Conservation (phyloP, 1,284 basidiomycete species). For the Tilletia indica region DNA sequence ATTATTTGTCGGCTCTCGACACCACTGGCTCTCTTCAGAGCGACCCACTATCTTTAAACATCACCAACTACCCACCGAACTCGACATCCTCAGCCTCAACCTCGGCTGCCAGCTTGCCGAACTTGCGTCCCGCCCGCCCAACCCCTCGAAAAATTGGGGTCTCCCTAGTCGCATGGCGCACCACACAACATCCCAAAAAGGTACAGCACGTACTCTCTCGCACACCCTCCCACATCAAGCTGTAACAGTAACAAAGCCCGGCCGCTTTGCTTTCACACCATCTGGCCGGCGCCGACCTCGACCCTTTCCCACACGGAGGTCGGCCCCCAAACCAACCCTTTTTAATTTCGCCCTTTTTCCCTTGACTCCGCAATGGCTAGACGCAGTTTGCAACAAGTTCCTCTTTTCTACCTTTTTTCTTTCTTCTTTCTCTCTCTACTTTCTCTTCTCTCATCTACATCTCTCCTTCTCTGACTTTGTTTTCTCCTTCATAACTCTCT, state of each 20-base stretch:
- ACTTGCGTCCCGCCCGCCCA: too few species aligned
- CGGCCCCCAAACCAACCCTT: not conserved
- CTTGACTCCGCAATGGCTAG: conserved; percentile 8
- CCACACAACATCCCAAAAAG: not conserved
- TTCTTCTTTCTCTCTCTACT: not conserved
- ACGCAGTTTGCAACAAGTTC: not conserved
- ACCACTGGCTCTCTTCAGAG: too few species aligned
- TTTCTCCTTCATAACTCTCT: not conserved
- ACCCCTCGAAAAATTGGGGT: not conserved
- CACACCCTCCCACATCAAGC: not conserved
- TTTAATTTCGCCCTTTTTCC: not conserved
- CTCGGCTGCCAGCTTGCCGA: not conserved
- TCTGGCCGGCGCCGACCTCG: too few species aligned
- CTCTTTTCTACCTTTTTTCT: too few species aligned
- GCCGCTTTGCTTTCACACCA: conserved; percentile 11
- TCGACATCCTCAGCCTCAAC: too few species aligned
- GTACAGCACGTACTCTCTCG: too few species aligned
- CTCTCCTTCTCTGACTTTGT: not conserved
- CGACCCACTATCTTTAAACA: too few species aligned
- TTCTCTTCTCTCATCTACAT: not conserved
- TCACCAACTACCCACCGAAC: too few species aligned
- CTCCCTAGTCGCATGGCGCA: not conserved
- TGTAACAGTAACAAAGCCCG: conserved; percentile 15
- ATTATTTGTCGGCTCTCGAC: too few species aligned
- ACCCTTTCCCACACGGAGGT: too few species aligned